A percentile compares a stretch with the other conserved stretches of the same genome.
phyloP scores from a whole-genome alignment of 306 rosid species.

The Cicer judaicum region DNA sequence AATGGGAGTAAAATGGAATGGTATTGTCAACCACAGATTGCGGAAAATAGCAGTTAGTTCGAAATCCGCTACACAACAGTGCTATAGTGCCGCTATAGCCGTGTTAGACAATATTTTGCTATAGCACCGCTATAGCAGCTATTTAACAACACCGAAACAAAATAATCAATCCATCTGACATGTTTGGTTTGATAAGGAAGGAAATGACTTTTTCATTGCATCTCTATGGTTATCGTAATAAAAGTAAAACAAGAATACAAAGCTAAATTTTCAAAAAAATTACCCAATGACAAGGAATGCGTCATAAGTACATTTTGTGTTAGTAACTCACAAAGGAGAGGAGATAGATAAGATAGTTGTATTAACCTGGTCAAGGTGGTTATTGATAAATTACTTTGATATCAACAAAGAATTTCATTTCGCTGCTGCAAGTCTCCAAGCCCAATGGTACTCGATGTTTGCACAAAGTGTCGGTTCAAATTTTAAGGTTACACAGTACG shows the following conservation, averaged over 20 bases:
- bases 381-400: constrained; percentile 15
- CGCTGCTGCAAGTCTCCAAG: constrained; percentile 20
- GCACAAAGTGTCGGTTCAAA: constrained; percentile 1
- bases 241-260: background rate
- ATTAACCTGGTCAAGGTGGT: constrained; percentile 42
- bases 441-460: constrained; percentile 4
- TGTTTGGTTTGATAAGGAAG: background rate
- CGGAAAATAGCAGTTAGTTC: no score
- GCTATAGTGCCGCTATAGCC: no score
- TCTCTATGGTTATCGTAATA: background rate
- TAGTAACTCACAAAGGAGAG: background rate
- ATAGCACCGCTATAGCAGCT: no score
- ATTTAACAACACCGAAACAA: no score
- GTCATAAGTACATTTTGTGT: background rate
- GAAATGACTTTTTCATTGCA: background rate
- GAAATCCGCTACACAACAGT: no score
- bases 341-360: background rate
- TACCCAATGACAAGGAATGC: constrained; percentile 9
- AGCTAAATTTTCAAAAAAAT: background rate
- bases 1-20: background rate
- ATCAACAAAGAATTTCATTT: constrained; percentile 18
- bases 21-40: no score
- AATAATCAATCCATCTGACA: background rate
- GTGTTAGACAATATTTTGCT: no score
- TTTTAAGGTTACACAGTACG: constrained; percentile 2